Conservation (phyloP, 1,284 basidiomycete species). For the Pyrrhoderma lamaoense region DNA sequence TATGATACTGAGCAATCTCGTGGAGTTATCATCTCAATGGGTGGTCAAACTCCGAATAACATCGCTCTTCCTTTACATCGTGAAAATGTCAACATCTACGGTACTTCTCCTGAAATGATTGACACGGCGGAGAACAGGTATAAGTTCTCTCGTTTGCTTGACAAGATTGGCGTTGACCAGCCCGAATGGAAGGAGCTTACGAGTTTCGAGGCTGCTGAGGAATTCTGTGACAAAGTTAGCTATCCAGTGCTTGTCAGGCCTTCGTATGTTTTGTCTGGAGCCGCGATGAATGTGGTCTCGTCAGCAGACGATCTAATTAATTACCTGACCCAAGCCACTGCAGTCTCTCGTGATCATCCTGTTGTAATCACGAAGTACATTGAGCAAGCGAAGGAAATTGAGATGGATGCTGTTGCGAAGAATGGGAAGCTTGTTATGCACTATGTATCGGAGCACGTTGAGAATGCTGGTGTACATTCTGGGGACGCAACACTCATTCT, state of each 20-base stretch:
- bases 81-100: constrained; percentile 96
- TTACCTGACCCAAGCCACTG: constrained; percentile 94
- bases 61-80: constrained; percentile 91
- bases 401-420: constrained; percentile 98
- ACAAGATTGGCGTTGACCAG: constrained; percentile 97
- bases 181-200: constrained; percentile 97
- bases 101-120: constrained; percentile 99
- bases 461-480: constrained; percentile 97
- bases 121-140: constrained; percentile 98
- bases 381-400: constrained; percentile 98
- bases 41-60: constrained; percentile 98
- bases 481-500: constrained; percentile 97
- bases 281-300: constrained; percentile 99
- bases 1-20: constrained; percentile 88
- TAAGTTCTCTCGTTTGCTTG: constrained; percentile 97
- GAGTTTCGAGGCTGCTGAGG: constrained; percentile 80
- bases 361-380: constrained; percentile 99
- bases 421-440: constrained; percentile 99
- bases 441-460: constrained; percentile 98
- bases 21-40: constrained; percentile 96
- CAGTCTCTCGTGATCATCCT: constrained; percentile 94
- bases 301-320: constrained; percentile 85
- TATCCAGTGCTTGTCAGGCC: constrained; percentile 96
- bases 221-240: constrained; percentile 86
- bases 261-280: constrained; percentile 96